These are phyloP conservation scores for Aspergillus cavernicola DNA, from an alignment of 495 filamentous ascomycete genomes.

Conservation along the genomic window DNA sequence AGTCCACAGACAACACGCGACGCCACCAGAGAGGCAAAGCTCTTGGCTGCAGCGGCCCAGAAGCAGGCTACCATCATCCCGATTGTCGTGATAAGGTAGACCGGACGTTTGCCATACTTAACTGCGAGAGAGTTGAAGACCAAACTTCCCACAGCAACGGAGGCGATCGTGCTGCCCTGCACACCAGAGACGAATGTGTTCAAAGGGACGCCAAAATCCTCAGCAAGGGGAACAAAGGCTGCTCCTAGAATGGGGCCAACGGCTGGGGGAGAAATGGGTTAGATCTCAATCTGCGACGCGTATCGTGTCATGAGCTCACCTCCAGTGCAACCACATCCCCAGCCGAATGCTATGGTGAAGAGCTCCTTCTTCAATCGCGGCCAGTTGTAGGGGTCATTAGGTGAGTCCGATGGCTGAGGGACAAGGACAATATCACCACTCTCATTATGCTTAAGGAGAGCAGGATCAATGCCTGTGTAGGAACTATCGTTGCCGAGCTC, in stretches of 20 bases:
- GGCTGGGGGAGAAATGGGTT: slow-evolving; percentile 19
- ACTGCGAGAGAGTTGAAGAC: slow-evolving; percentile 62
- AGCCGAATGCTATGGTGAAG: slow-evolving; percentile 31
- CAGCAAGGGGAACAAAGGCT: slow-evolving; percentile 31
- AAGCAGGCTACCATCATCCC: slow-evolving; percentile 57
- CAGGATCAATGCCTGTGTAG: slow-evolving; percentile 34
- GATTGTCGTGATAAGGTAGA: slow-evolving; percentile 55
- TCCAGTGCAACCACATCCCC: slow-evolving; percentile 37
- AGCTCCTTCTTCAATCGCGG: slow-evolving; percentile 42
- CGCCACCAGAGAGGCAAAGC: slow-evolving; percentile 55
- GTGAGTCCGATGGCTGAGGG: slow-evolving; percentile 45
- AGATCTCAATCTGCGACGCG: background rate
- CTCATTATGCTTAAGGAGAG: slow-evolving; percentile 38
- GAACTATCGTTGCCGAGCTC: slow-evolving; percentile 14
- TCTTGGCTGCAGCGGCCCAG: slow-evolving; percentile 56
- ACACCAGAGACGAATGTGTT: slow-evolving; percentile 33
- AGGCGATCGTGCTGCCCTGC: slow-evolving; percentile 26
- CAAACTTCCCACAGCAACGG: slow-evolving; percentile 53
- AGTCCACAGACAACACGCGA: slow-evolving; percentile 35
- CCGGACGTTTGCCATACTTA: slow-evolving; percentile 59
- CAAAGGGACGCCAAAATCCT: slow-evolving; percentile 32
- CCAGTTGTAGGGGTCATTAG: slow-evolving; percentile 49
- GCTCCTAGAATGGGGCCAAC: slow-evolving; percentile 36
- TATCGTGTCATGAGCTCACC: slow-evolving; percentile 25
- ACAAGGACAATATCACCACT: slow-evolving; percentile 44